Base-by-base conservation (phyloP, 371 early-diverging fungal genomes). In the Lichtheimia hyalospora region DNA sequence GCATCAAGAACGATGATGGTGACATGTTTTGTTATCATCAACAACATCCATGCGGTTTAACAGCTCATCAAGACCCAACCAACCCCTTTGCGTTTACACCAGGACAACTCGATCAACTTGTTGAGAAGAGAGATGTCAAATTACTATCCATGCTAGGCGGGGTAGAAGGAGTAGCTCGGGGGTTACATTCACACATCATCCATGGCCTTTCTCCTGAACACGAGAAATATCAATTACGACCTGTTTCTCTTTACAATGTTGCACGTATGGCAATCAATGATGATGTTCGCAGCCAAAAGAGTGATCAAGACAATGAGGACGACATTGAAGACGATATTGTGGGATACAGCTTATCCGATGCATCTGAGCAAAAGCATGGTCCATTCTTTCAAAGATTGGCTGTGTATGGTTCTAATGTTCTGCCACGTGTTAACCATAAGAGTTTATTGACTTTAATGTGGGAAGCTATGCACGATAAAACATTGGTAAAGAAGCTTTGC, bases 401-500 rank as follows among this genome's bases (percentile, higher is more conserved):
- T 18, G 67, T 73, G 14, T 87, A 79, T 74, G 93, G 92, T 20
- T 63, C 70, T 24, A 93, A 92, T 67, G 61, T 83, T 2, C 68
- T 91, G 15, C 92, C 93, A 1, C 69, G 70, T 27, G 66, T 80
- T 18, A 81, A 88, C 67, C 63, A 79, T 34, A 85, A 86, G 50
- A 75, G 75, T 40, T 77, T 92, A 50, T 63, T 87, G 21, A 71
- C 82, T 14, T 75, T 92, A 5, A 89, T 91, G 79, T 86, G 89
- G 86, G 76, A 81, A 20, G 86, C 92, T 0, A 75, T 92, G 43
- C 84, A 92, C 59, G 95, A 95, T 58, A 93, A 92, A 67, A 91
- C 89, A 61, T 66, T 94, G 71, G 89, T 87, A 75, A 69, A 75
- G 50, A 40, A 12, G n/a, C 6, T 27, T 51, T 43, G 14, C 28